These are phyloP conservation scores for Serpula lacrymans DNA, from an alignment of 768 basidiomycete genomes.

Conservation along the genomic window DNA sequence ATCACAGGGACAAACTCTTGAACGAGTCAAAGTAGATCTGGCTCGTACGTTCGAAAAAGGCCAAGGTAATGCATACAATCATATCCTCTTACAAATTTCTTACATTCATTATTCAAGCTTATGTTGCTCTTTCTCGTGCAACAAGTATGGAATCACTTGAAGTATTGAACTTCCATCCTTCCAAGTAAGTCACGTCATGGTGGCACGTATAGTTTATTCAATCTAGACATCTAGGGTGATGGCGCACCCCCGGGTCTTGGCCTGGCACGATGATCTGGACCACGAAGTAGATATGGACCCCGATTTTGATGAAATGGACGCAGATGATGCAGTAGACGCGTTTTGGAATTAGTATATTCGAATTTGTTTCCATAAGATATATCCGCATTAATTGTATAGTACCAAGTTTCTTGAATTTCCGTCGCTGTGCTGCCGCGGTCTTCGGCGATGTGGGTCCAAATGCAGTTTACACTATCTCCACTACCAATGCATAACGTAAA, in stretches of 20 bases:
- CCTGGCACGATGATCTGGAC: slow-evolving; percentile 45
- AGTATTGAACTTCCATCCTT: slow-evolving; percentile 58
- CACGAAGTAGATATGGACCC: slow-evolving; percentile 8
- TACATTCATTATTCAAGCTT: slow-evolving; percentile 37
- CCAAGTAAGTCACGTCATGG: slow-evolving; percentile 41
- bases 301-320: slow-evolving; percentile 36
- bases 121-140: slow-evolving; percentile 72
- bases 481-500: too few species aligned
- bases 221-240: slow-evolving; percentile 51
- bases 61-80: slow-evolving; percentile 49
- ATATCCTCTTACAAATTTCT: neutral
- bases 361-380: too few species aligned
- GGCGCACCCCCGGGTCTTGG: slow-evolving; percentile 61
- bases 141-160: slow-evolving; percentile 63
- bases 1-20: slow-evolving; percentile 85
- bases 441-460: too few species aligned
- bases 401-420: too few species aligned
- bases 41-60: slow-evolving; percentile 75
- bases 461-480: too few species aligned
- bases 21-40: slow-evolving; percentile 80
- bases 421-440: too few species aligned
- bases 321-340: slow-evolving; percentile 30
- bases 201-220: slow-evolving; percentile 2
- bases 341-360: slow-evolving; percentile 21
- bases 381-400: too few species aligned